Conservation (phyloP, 805 yeast species). For the Sugiyamaella boreocaroliniensis region DNA sequence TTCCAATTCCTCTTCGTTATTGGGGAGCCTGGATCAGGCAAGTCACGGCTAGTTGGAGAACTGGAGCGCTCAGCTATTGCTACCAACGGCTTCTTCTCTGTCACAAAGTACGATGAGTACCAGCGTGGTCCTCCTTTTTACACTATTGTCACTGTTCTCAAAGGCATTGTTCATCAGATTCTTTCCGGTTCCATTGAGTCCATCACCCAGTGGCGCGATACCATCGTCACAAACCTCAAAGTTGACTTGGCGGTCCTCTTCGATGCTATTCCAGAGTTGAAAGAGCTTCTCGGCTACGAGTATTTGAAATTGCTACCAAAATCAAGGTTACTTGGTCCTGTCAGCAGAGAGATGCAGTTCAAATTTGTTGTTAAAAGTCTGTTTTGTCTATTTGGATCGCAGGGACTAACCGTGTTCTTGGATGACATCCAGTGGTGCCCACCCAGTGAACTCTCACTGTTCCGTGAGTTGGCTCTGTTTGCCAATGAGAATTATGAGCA, state of each 20-base stretch:
- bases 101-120: slow-evolving; percentile 27
- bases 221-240: slow-evolving; percentile 34
- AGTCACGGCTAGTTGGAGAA: slow-evolving; percentile 38
- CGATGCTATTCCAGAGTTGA: slow-evolving; percentile 40
- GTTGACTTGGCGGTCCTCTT: slow-evolving; percentile 39
- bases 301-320: slow-evolving; percentile 29
- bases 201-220: slow-evolving; percentile 37
- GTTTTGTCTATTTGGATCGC: slow-evolving; percentile 36
- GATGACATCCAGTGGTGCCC: slow-evolving; percentile 46
- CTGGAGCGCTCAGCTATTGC: slow-evolving; percentile 33
- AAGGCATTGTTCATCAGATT: slow-evolving; percentile 37
- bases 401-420: slow-evolving; percentile 40
- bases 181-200: slow-evolving; percentile 34
- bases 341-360: slow-evolving; percentile 36
- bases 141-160: slow-evolving; percentile 35
- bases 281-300: slow-evolving; percentile 38
- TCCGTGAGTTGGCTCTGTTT: slow-evolving; percentile 26
- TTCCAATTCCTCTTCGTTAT: slow-evolving; percentile 30
- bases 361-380: slow-evolving; percentile 39
- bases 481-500: slow-evolving; percentile 23
- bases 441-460: slow-evolving; percentile 22
- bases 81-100: slow-evolving; percentile 27
- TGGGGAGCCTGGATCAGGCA: slow-evolving; percentile 44
- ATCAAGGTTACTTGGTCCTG: slow-evolving; percentile 23
- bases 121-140: slow-evolving; percentile 33